Base-by-base conservation (phyloP, 495 filamentous ascomycete species). In the Darksidea phi region DNA sequence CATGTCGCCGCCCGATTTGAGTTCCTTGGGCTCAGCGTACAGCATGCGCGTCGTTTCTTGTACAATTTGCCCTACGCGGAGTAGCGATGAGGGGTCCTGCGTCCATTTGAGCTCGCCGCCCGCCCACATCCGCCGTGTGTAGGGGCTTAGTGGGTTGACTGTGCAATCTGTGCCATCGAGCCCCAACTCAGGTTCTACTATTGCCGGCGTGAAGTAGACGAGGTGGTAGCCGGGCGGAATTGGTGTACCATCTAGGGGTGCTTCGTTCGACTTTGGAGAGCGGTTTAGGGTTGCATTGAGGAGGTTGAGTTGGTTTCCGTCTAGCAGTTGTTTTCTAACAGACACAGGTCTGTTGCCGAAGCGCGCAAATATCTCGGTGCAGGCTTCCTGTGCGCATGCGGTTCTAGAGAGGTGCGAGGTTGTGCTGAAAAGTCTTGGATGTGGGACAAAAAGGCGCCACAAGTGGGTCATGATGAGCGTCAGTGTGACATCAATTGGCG, bases 61-160 rank as follows among this genome's bases (percentile, higher is more conserved):
- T 6, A 82, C 81, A 8, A 73, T 58, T 42, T 85, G 77, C 2
- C 83, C 84, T 0, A 85, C 76, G 3, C 76, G 70, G 51, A 85
- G 67, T 11, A 67, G 66, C 54, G 80, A 78, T 43, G 70, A 63
- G 13, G 71, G 67, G 6, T 75, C 74, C 10, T 71, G 61, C 6
- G 72, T 73, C 82, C 81, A 86, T n/a, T 66, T 50, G 23, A 86
- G 75, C 57, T 77, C 74, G 0, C 89, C 90, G 24, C 88, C 89
- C 1, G 87, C 87, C 90, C 90, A 95, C 83, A 95, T 86, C 23
- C 89, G 82, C 21, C 87, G 78, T 23, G 77, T 80, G 59, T 84
- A 92, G 0, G 86, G 84, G 0, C 57, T 28, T 2, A 82, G 80
- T 0, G 90, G 89, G 43, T 80, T 85, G 59, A 91, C 88, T 1